Conservation (phyloP, 2,329 filamentous ascomycete species). For the Fusarium clavum region DNA sequence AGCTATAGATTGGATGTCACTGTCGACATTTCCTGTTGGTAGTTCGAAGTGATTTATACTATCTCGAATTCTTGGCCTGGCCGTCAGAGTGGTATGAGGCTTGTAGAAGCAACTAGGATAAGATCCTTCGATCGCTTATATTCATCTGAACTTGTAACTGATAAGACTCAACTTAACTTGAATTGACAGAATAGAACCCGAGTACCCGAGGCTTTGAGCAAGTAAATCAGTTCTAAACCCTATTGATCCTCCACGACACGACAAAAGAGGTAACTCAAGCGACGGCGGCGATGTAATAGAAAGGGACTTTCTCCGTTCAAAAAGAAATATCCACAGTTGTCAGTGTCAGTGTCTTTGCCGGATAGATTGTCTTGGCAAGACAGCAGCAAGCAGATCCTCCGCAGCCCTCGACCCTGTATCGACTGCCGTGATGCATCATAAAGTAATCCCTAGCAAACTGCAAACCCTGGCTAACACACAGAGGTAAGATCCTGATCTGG, state of each 20-base stretch:
- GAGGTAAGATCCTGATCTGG: not conserved
- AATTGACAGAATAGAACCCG: not conserved
- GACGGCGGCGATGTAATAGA: not conserved
- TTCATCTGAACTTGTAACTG: not conserved
- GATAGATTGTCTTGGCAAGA: not conserved
- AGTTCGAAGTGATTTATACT: not conserved
- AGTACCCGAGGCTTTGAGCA: not conserved
- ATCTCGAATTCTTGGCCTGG: not conserved
- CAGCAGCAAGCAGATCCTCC: not conserved
- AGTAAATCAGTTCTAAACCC: not conserved
- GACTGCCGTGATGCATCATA: not conserved
- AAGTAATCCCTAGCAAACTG: not conserved
- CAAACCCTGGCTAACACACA: not conserved
- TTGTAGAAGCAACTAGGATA: not conserved
- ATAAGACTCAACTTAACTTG: not conserved
- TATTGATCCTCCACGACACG: accelerated
- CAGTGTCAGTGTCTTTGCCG: not conserved
- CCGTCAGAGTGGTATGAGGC: not conserved
- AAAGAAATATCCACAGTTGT: not conserved
- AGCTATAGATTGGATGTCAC: not conserved
- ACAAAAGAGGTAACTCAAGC: not conserved
- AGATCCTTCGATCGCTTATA: not conserved
- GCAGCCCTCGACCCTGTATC: not conserved
- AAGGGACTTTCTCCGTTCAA: not conserved
- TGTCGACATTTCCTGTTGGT: not conserved